phyloP scores from a whole-genome alignment of 2,329 filamentous ascomycete species.

The Emergomyces pasteurianus region DNA sequence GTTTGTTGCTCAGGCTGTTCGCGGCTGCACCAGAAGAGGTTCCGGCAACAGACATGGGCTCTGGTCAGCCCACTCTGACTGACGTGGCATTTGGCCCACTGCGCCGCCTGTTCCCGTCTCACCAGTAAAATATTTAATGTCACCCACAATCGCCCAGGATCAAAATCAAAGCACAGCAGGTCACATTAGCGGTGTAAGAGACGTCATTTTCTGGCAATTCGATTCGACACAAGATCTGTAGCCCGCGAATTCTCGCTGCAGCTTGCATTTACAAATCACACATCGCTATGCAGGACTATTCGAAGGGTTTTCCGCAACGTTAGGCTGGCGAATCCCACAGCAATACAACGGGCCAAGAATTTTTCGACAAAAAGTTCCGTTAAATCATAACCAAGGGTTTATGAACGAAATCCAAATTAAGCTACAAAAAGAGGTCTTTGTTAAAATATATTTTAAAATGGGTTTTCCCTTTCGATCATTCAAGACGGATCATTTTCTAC shows the following conservation, averaged over 20 bases:
- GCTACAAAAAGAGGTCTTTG: neutral
- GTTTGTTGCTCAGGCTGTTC: neutral
- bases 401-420: neutral
- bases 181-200: neutral
- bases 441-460: neutral
- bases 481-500: neutral
- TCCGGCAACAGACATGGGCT: neutral
- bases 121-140: neutral
- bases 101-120: neutral
- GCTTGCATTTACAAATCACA: conserved; percentile 3
- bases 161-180: neutral
- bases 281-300: neutral
- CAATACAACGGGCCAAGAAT: neutral
- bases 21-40: neutral
- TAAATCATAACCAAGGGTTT: neutral
- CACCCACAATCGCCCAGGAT: too few relatives aligned
- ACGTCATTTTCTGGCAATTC: neutral
- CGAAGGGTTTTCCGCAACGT: neutral
- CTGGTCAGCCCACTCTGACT: neutral
- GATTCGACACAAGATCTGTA: neutral
- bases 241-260: neutral
- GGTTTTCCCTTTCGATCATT: neutral
- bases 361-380: neutral
- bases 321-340: neutral
- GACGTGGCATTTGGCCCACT: conserved; percentile 1